These are phyloP conservation scores for Solanum arcanum DNA, from an alignment of 257 asterid genomes.

Conservation along the genomic window DNA sequence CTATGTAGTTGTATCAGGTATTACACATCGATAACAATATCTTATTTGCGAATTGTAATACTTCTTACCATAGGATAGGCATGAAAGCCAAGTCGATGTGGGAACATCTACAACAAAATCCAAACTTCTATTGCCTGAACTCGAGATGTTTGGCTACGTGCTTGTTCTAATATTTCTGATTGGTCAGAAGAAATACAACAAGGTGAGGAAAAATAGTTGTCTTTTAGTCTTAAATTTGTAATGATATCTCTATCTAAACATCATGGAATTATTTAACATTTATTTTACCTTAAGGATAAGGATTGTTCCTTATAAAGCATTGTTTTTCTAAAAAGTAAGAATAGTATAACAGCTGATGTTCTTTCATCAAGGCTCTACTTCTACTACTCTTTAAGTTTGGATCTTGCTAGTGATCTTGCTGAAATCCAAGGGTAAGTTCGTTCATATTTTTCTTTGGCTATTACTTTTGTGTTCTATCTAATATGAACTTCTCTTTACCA, in stretches of 20 bases:
- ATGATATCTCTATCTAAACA: background rate
- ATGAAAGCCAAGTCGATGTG: slow-evolving; percentile 49
- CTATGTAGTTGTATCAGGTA: background rate
- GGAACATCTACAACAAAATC: slow-evolving; percentile 36
- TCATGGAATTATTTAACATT: background rate
- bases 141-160: slow-evolving; percentile 59
- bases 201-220: slow-evolving; percentile 21
- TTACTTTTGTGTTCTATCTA: background rate
- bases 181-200: slow-evolving; percentile 50
- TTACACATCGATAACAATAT: background rate
- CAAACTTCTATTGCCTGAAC: slow-evolving; percentile 52
- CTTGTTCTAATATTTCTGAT: slow-evolving; percentile 51
- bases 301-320: slow-evolving; percentile 65
- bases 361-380: slow-evolving; percentile 73
- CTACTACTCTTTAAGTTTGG: slow-evolving; percentile 68
- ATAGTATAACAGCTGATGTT: slow-evolving; percentile 58
- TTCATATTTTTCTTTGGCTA: background rate
- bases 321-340: slow-evolving; percentile 46
- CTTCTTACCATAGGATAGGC: slow-evolving; percentile 32
- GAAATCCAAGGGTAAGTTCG: slow-evolving; percentile 61
- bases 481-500: slow-evolving; percentile 6
- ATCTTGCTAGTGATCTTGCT: slow-evolving; percentile 62
- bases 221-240: background rate
- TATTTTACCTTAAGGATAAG: slow-evolving; percentile 40
- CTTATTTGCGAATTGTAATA: background rate